Conservation (phyloP, 2,329 filamentous ascomycete genomes). For the Ampelomyces quisqualis region DNA sequence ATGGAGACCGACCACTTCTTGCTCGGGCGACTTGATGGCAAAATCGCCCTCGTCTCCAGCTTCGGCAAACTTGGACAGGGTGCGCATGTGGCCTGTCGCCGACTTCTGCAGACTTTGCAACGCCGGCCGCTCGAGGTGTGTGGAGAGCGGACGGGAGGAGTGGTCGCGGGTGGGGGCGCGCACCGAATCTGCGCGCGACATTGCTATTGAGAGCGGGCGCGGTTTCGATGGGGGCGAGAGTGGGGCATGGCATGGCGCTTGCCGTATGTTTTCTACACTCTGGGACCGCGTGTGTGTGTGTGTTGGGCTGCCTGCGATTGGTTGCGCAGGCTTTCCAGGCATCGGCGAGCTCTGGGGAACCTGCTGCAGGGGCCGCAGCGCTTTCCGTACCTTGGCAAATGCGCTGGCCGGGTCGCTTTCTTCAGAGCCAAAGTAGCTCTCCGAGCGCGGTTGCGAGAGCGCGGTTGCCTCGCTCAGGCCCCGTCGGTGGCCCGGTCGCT, state of each 20-base stretch:
- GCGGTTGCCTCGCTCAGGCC: slow-evolving; percentile 71
- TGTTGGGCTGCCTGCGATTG: slow-evolving; percentile 17
- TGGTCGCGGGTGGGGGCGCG: slow-evolving; percentile 41
- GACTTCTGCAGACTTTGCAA: slow-evolving; percentile 82
- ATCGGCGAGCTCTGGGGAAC: slow-evolving; percentile 34
- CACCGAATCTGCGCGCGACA: slow-evolving; percentile 43
- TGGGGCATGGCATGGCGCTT: slow-evolving; percentile 50
- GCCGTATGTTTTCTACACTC: slow-evolving; percentile 45
- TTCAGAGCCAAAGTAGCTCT: slow-evolving; percentile 48
- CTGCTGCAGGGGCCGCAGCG: slow-evolving; percentile 60
- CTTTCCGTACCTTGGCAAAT: slow-evolving; percentile 73
- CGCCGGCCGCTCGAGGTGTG: slow-evolving; percentile 54
- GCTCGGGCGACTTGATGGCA: slow-evolving; percentile 70
- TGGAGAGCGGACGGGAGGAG: slow-evolving; percentile 31
- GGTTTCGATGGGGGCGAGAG: slow-evolving; percentile 46
- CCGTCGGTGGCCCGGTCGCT: slow-evolving; percentile 63
- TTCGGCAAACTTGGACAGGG: slow-evolving; percentile 79
- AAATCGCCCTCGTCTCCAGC: slow-evolving; percentile 77
- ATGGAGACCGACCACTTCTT: slow-evolving; percentile 85
- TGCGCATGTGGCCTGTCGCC: slow-evolving; percentile 84
- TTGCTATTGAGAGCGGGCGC: slow-evolving; percentile 45
- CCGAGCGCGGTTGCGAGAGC: slow-evolving; percentile 54
- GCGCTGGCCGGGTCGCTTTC: slow-evolving; percentile 60
- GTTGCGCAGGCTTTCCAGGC: slow-evolving; percentile 28
- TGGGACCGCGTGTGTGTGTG: slow-evolving; percentile 36